Percentiles rank a stretch among this genome's conserved stretches.
phyloP scores from a whole-genome alignment of 108 stramenopile genomes.

The Skeletonema grethae region DNA sequence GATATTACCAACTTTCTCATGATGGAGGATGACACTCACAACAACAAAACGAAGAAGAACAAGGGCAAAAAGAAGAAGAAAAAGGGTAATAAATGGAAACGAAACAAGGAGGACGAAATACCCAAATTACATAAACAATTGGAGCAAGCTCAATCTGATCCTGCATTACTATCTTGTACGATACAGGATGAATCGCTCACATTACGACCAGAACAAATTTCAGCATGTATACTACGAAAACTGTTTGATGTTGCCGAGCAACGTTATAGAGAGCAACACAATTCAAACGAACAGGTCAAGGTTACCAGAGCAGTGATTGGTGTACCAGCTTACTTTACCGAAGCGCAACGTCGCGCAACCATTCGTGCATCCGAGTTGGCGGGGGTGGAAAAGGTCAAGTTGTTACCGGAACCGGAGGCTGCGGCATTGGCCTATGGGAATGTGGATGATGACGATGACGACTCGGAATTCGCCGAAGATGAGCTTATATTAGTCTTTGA shows the following conservation, averaged over 20 bases:
- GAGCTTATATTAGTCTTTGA: slow-evolving; percentile 95
- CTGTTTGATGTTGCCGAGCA: slow-evolving; percentile 57
- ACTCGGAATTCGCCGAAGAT: slow-evolving; percentile 36
- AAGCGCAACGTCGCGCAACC: slow-evolving; percentile 86
- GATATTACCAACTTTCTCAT: slow-evolving; percentile 5
- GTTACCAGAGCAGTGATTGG: slow-evolving; percentile 90
- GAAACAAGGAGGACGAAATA: slow-evolving; percentile 45
- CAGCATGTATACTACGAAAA: slow-evolving; percentile 71
- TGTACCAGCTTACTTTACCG: slow-evolving; percentile 96
- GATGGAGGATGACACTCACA: slow-evolving; percentile 13
- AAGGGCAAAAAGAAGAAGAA: slow-evolving; percentile 11
- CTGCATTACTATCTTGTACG: slow-evolving; percentile 49
- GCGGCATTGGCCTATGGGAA: slow-evolving; percentile 94
- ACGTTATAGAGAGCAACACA: slow-evolving; percentile 6
- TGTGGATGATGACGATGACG: not conserved
- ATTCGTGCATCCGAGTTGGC: slow-evolving; percentile 81
- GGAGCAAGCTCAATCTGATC: slow-evolving; percentile 62
- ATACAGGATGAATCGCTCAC: slow-evolving; percentile 30
- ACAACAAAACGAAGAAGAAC: not conserved
- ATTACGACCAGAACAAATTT: slow-evolving; percentile 75
- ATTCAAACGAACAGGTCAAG: slow-evolving; percentile 20
- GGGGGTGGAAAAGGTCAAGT: slow-evolving; percentile 83
- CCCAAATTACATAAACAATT: slow-evolving; percentile 57
- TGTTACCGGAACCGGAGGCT: slow-evolving; percentile 94
- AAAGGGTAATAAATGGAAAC: slow-evolving; percentile 40